A percentile compares a stretch with the other conserved stretches of the same genome.
These are phyloP conservation scores for Sanghuangporus baumii DNA, from an alignment of 1,284 basidiomycete species.

Conservation along the genomic window DNA sequence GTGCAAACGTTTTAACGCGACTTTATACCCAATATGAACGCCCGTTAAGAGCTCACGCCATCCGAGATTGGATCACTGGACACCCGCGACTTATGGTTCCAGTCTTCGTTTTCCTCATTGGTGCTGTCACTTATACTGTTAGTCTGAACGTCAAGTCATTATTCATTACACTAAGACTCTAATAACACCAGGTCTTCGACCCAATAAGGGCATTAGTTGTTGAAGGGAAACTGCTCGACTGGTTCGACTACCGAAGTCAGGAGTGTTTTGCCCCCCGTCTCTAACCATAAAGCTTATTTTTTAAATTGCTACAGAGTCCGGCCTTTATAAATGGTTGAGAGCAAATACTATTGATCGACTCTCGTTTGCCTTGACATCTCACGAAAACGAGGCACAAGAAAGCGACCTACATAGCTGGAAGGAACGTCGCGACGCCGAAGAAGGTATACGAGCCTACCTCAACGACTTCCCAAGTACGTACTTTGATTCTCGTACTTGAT, in stretches of 20 bases:
- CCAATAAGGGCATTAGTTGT: conserved; percentile 86
- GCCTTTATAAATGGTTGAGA: conserved; percentile 62
- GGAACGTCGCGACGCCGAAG: conserved; percentile 75
- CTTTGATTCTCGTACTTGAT: background rate
- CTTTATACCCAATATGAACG: conserved; percentile 67
- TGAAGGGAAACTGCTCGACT: conserved; percentile 75
- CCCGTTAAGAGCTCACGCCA: conserved; percentile 71
- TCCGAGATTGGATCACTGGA: conserved; percentile 77
- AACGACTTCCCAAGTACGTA: conserved; percentile 63
- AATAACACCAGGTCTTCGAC: conserved; percentile 69
- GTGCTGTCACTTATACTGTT: conserved; percentile 84
- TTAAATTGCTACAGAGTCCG: conserved; percentile 41
- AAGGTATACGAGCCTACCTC: conserved; percentile 64
- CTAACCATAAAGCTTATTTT: background rate
- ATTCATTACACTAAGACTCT: background rate
- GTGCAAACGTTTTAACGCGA: conserved; percentile 39
- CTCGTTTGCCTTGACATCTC: conserved; percentile 25
- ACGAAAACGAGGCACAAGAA: background rate
- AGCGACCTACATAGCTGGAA: conserved; percentile 53
- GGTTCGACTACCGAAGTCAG: conserved; percentile 72
- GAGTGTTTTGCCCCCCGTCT: background rate
- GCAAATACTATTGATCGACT: conserved; percentile 50
- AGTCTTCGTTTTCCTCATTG: conserved; percentile 80
- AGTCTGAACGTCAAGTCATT: conserved; percentile 27
- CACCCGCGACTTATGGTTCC: conserved; percentile 90